Base-by-base conservation (phyloP, 345 rosid species). In the Eucalyptus polyanthemos region DNA sequence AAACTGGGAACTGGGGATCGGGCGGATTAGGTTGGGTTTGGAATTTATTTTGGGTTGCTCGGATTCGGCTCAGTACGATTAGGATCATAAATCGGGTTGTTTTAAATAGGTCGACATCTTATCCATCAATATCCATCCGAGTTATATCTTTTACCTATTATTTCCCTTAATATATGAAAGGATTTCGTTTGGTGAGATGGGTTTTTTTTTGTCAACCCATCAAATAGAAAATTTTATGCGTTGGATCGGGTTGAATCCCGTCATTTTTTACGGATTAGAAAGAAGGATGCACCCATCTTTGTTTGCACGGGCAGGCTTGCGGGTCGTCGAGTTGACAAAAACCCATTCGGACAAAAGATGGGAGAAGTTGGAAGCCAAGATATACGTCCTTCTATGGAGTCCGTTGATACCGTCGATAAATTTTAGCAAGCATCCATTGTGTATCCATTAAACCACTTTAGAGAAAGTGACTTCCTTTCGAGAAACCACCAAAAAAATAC, bases 331-430 rank as follows among this genome's bases (percentile, higher is more conserved):
- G 81, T 37, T 4, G 45, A 67, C 14, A 72, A 37, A 34, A 37
- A 19, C 7, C 14, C 45, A 37, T 6, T 37, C 8, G 4, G 27
- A 76, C 8, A 6, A 37, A 72, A n/a, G 12, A 37, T 31, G 22
- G 45, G 14, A 19, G 83, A 72, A 72, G 14, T 11, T 3, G 7
- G 15, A 76, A 76, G 83, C 9, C 47, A 11, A 1, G 14, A 37
- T 76, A 37, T 40, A 0, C 83, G 12, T 37, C 27, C 27, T 76
- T 37, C 27, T 37, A 76, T 1, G 27, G 22, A 37, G 27, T 21
- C 27, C 8, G 22, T 7, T 2, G 14, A 76, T 37, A 3, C 1
- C 5, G 8, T 37, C 11, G 3, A 37, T 19, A 5, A 37, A 0
- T 72, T 37, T 72, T 37, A 37, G 12, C 25, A 76, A 10, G 24